Percentiles rank a stretch among this genome's conserved stretches.
These are phyloP conservation scores for Pythium insidiosum DNA, from an alignment of 352 stramenopile genomes.

Conservation along the genomic window DNA sequence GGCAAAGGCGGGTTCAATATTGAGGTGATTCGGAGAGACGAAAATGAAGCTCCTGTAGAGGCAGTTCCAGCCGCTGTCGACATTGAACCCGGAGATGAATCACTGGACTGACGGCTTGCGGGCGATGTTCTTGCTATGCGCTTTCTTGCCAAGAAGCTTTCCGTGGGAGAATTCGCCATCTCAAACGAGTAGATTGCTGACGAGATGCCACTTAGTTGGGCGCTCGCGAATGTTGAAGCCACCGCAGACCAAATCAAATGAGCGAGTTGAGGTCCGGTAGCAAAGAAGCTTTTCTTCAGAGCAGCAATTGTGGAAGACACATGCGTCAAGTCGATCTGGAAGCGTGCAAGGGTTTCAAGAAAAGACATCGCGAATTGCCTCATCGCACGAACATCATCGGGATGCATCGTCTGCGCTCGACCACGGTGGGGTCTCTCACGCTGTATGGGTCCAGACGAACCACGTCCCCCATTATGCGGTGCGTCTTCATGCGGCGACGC, in stretches of 20 bases:
- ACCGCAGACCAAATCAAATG: conserved; percentile 77
- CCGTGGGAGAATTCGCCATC: conserved; percentile 12
- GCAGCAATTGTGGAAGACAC: conserved; percentile 38
- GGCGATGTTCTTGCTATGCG: conserved; percentile 9
- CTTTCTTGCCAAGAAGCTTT: conserved; percentile 12
- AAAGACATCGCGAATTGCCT: conserved; percentile 69
- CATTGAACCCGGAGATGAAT: conserved; percentile 4
- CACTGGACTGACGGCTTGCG: conserved; percentile 2
- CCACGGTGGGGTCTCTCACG: no score
- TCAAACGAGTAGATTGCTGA: conserved; percentile 40
- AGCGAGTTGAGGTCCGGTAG: conserved; percentile 51
- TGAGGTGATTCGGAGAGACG: conserved; percentile 59
- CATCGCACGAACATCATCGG: conserved; percentile 64
- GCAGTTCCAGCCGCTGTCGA: background rate
- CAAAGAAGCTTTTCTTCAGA: conserved; percentile 68
- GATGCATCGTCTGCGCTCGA: no score
- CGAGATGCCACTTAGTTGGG: conserved; percentile 64
- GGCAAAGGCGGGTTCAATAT: conserved; percentile 45
- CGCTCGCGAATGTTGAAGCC: conserved; percentile 48
- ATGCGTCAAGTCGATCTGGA: conserved; percentile 54
- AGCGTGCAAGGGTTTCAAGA: conserved; percentile 52
- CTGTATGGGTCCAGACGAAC: no score
- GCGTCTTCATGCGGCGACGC: no score
- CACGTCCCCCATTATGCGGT: no score
- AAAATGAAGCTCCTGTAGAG: conserved; percentile 36